Percentiles rank a stretch among this genome's conserved stretches.
phyloP scores from a whole-genome alignment of 352 stramenopile species.

The Phytophthora sojae region DNA sequence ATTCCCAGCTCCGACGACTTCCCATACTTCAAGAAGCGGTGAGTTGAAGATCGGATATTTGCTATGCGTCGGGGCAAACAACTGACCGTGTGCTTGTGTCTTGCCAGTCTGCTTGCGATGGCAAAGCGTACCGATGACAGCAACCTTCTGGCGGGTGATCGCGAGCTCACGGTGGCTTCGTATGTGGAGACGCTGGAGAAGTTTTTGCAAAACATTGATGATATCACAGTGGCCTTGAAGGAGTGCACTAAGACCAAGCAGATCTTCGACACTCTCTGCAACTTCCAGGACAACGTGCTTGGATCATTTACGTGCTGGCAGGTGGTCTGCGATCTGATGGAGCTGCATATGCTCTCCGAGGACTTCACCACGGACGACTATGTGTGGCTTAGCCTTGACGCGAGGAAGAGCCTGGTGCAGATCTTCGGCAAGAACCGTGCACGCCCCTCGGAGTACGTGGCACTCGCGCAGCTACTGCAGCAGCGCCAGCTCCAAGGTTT shows the following conservation, averaged over 20 bases:
- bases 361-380: conserved; percentile 72
- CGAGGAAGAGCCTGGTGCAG: conserved; percentile 82
- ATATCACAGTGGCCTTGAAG: conserved; percentile 65
- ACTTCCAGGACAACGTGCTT: conserved; percentile 74
- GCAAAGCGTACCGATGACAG: conserved; percentile 64
- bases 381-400: conserved; percentile 82
- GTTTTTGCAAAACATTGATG: conserved; percentile 73
- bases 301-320: conserved; percentile 91
- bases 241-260: conserved; percentile 50
- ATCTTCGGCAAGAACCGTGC: conserved; percentile 85
- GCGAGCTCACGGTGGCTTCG: conserved; percentile 59
- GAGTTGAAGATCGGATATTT: background rate
- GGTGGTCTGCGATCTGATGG: conserved; percentile 80
- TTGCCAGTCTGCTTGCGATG: conserved; percentile 49
- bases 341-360: conserved; percentile 72
- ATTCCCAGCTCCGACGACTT: conserved; percentile 82
- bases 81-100: conserved; percentile 1
- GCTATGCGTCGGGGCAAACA: background rate
- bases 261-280: conserved; percentile 71
- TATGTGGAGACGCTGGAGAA: conserved; percentile 76
- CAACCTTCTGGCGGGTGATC: conserved; percentile 60
- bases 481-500: conserved; percentile 83
- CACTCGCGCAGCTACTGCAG: conserved; percentile 71
- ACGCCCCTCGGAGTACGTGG: conserved; percentile 71
- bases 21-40: conserved; percentile 72